Conservation (phyloP, 805 yeast species). For the Clavispora phyllophila region DNA sequence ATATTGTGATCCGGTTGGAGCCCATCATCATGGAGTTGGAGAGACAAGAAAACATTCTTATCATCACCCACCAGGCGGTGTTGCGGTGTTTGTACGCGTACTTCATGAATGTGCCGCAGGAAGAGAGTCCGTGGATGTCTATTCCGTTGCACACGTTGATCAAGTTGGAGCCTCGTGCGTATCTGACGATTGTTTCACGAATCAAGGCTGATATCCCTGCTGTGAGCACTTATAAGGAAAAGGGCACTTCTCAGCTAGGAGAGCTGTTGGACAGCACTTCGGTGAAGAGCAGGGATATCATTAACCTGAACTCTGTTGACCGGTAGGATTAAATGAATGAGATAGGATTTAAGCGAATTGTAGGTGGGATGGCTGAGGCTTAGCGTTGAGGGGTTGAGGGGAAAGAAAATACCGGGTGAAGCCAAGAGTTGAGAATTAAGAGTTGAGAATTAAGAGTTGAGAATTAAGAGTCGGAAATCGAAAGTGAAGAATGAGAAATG, state of each 20-base stretch:
- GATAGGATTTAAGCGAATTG: neutral
- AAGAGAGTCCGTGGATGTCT: slow-evolving; percentile 98
- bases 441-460: too few relatives aligned
- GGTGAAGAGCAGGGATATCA: slow-evolving; percentile 46
- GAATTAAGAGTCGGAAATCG: too few relatives aligned
- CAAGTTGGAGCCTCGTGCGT: slow-evolving; percentile 92
- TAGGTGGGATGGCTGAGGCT: too few relatives aligned
- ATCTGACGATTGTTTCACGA: slow-evolving; percentile 79
- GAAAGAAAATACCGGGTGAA: too few relatives aligned
- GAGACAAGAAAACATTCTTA: slow-evolving; percentile 91
- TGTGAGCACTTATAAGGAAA: slow-evolving; percentile 92
- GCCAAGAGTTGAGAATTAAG: too few relatives aligned
- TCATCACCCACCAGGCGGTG: slow-evolving; percentile 97
- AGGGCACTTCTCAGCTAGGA: slow-evolving; percentile 72
- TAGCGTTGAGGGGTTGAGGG: too few relatives aligned
- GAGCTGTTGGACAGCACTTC: slow-evolving; percentile 37
- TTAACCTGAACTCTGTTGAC: slow-evolving; percentile 21
- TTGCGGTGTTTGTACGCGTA: slow-evolving; percentile 94
- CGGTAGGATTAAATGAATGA: neutral
- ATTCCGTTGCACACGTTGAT: slow-evolving; percentile 95
- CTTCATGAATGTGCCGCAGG: slow-evolving; percentile 97
- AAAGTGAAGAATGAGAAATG: too few relatives aligned
- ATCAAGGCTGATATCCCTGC: slow-evolving; percentile 97
- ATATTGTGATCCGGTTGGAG: slow-evolving; percentile 88
- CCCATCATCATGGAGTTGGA: slow-evolving; percentile 98